phyloP scores from a whole-genome alignment of 495 filamentous ascomycete genomes.

The Pyronema omphalodes region DNA sequence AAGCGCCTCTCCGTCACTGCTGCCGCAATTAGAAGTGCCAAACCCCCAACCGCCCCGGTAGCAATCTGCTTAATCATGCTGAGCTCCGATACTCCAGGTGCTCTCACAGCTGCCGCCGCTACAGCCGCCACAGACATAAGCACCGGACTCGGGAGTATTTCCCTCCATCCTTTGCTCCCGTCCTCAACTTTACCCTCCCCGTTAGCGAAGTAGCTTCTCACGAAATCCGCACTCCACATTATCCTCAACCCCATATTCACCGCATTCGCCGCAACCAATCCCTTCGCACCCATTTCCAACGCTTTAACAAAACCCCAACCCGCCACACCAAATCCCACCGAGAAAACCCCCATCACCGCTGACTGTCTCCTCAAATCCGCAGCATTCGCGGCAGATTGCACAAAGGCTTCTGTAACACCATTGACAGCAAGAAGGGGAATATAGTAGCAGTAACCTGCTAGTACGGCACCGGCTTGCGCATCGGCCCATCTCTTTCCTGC shows the following conservation, averaged over 20 bases:
- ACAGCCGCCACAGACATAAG: slow-evolving; percentile 25
- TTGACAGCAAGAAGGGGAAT: slow-evolving; percentile 86
- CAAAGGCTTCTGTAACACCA: slow-evolving; percentile 81
- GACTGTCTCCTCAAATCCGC: slow-evolving; percentile 55
- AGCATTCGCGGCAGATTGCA: slow-evolving; percentile 59
- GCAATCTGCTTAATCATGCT: neutral
- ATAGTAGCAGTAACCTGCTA: slow-evolving; percentile 73
- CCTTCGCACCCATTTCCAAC: slow-evolving; percentile 48
- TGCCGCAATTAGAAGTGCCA: neutral
- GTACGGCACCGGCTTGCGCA: slow-evolving; percentile 40
- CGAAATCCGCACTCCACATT: slow-evolving; percentile 58
- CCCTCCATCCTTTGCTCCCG: slow-evolving; percentile 24
- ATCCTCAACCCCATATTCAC: slow-evolving; percentile 76
- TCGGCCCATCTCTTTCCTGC: slow-evolving; percentile 58
- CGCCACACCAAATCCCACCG: slow-evolving; percentile 46
- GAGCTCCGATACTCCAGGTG: neutral
- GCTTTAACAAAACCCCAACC: slow-evolving; percentile 53
- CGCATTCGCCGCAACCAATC: slow-evolving; percentile 66
- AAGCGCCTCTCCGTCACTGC: too few relatives aligned
- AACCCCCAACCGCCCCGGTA: neutral
- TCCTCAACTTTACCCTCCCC: too few relatives aligned
- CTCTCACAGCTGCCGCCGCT: slow-evolving; percentile 21
- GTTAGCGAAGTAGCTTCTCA: slow-evolving; percentile 38
- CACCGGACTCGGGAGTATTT: slow-evolving; percentile 13
- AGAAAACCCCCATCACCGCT: slow-evolving; percentile 65